Evolutionary conservation across 2,329 filamentous ascomycete species (phyloP), one percentile per base, ranked within the genome.

Genomic region (Colletotrichum spinosum): DNA sequence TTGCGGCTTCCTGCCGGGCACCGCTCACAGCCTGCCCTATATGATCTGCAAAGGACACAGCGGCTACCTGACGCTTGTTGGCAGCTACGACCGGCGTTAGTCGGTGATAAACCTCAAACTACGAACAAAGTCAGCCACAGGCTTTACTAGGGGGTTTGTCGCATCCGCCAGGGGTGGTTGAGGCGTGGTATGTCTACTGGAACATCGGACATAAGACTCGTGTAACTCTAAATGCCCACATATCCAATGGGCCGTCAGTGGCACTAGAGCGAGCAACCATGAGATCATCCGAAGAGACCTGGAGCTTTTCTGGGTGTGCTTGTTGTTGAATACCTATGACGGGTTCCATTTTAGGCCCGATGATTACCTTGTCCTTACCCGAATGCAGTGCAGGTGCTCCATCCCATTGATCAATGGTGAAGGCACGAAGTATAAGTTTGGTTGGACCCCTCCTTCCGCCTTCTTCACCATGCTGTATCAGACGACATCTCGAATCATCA

Each of bases 151-250:
- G 25, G 25, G 25, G 25, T 25, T 4, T 5, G 25, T 25, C 25
- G 25, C 25, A 25, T 25, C 25, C 4, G 25, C 25, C 4, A 25
- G 25, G 25, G 25, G 25, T 25, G 4, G 3, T 25, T 25, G 25
- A 25, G 25, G 25, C 25, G 25, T 25, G 25, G 25, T 25, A 48
- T 25, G 35, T 33, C 25, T 37, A 55, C 48, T 65, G 45, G 39
- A 51, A 15, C 39, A 41, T 52, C 62, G 51, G 39, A 53, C 45
- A 55, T 42, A 41, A 65, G 57, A 33, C 15, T 42, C 25, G n/a
- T 46, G 46, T 39, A 61, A 55, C 57, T 48, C 35, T 48, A 55
- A 61, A 62, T 34, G n/a, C 53, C 17, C 39, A 54, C 35, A 65
- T 55, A 45, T 52, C 62, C 62, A 62, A 46, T 25, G 25, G 25